Evolutionary conservation across 164 flowering plant genomes (phyloP).

Genomic region (Echeveria elegans): DNA sequence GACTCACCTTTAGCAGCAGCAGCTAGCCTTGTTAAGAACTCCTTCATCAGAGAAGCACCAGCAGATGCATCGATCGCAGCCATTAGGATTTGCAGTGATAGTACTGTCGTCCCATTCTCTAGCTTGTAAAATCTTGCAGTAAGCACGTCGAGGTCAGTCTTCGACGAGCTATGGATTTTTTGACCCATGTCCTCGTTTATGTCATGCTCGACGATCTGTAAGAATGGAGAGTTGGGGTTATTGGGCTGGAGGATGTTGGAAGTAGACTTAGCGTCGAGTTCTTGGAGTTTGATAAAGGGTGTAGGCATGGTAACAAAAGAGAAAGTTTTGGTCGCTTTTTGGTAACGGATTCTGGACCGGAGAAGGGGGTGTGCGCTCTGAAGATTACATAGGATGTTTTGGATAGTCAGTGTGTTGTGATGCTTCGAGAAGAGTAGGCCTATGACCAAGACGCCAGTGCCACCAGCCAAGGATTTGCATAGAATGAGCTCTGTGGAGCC

Average conservation of each 20-base stretch:
- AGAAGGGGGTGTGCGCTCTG: not conserved
- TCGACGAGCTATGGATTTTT: not conserved
- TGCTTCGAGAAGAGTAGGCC: not conserved
- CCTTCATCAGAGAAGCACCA: not conserved
- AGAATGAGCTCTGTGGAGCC: not conserved
- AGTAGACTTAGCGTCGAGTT: not conserved
- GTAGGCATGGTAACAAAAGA: not conserved
- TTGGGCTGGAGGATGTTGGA: not conserved
- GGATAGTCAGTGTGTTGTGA: not conserved
- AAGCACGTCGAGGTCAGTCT: not conserved
- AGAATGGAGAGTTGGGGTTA: not conserved
- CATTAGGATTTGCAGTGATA: not conserved
- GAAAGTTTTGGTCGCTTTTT: not conserved
- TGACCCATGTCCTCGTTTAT: not conserved
- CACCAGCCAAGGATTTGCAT: not conserved
- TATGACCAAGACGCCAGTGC: not conserved
- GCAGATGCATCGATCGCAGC: not conserved
- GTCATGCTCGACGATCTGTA: not conserved
- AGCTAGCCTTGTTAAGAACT: not conserved
- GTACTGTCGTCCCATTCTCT: not conserved
- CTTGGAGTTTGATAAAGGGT: not conserved
- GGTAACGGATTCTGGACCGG: not conserved
- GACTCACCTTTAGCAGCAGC: not conserved
- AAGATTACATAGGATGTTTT: not conserved
- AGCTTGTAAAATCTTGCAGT: not conserved